phyloP scores from a whole-genome alignment of 371 early-diverging fungal species.

The Lichtheimia corymbifera region DNA sequence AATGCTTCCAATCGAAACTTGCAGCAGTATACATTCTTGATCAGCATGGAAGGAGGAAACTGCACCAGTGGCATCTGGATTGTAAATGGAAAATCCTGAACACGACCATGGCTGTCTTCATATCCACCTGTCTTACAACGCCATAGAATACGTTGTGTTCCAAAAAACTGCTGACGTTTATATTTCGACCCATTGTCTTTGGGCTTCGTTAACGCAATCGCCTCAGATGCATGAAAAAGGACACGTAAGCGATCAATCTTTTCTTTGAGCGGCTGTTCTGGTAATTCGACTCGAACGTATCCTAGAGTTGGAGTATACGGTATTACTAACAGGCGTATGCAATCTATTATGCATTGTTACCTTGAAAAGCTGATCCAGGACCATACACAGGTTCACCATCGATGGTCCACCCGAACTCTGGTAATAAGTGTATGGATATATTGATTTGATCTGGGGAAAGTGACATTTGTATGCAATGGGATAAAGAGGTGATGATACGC shows the following conservation, averaged over 20 bases:
- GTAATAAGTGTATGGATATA: constrained; percentile 28
- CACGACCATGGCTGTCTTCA: constrained; percentile 16
- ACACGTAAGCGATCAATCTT: constrained; percentile 28
- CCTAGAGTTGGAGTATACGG: background rate
- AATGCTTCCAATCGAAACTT: constrained; percentile 31
- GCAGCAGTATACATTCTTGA: constrained; percentile 25
- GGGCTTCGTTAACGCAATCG: constrained; percentile 21
- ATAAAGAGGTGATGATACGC: too few relatives aligned
- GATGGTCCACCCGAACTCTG: constrained; percentile 42
- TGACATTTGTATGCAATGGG: too few relatives aligned
- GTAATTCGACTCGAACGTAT: constrained; percentile 17
- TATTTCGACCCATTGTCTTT: constrained; percentile 3
- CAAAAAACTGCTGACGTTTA: background rate
- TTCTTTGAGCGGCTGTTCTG: constrained; percentile 44
- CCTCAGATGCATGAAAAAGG: constrained; percentile 35
- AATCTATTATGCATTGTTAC: constrained; percentile 9
- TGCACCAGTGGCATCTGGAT: constrained; percentile 44
- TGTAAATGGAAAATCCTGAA: constrained; percentile 26
- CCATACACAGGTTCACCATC: constrained; percentile 44
- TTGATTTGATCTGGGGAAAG: too few relatives aligned
- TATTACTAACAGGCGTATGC: background rate
- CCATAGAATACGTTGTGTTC: background rate
- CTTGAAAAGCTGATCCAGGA: constrained; percentile 48
- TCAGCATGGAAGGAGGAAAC: constrained; percentile 34
- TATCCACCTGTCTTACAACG: constrained; percentile 13